Base-by-base conservation (phyloP, 1,284 basidiomycete genomes). In the Trichosporon sp. region DNA sequence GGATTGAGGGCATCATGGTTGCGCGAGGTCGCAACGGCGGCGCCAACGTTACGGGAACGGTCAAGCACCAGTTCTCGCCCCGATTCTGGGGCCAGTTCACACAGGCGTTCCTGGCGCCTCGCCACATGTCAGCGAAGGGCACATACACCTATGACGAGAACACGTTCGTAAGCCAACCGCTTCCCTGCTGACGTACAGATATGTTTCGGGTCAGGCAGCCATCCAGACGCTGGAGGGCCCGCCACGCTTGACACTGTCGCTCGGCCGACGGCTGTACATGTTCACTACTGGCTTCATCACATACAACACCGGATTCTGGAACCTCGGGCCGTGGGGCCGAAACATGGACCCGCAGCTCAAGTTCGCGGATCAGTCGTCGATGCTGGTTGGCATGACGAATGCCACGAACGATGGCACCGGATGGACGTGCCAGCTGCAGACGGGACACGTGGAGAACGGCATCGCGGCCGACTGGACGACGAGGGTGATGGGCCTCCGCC, bases 21-120 rank as follows among this genome's bases (percentile, higher is more conserved):
- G 76, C 77, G 7, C 73, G 83, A 27, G 77, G 77, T 62, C 79
- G 83, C 7, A 74, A 77, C 18, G 85, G 85, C 9, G 85, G 84
- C 6, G 85, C 83, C 6, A 86, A 85, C 66, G 73, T 86, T 2
- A 73, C 85, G 3, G 86, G 86, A 3, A 86, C 85, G 1, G 65
- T 86, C 44, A 82, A 80, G 70, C 85, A 85, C 70, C 85, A 86
- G 65, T 85, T 84, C 74, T 81, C 78, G n/a, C 84, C 84, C 0
- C 77, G 77, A 13, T 74, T 85, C 8, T 82, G 80, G 76, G 70
- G 80, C 2, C 81, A 84, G 73, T 78, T 76, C 44, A 76, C 76
- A 6, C 78, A 82, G 27, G 84, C 84, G 1, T 73, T 84, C 15
- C 72, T 87, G 27, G 74, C 80, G 4, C 86, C 86, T 5, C 78